Evolutionary conservation across 192 early-diverging fungal genomes (phyloP).

Genomic region (Backusella mclennaniae): DNA sequence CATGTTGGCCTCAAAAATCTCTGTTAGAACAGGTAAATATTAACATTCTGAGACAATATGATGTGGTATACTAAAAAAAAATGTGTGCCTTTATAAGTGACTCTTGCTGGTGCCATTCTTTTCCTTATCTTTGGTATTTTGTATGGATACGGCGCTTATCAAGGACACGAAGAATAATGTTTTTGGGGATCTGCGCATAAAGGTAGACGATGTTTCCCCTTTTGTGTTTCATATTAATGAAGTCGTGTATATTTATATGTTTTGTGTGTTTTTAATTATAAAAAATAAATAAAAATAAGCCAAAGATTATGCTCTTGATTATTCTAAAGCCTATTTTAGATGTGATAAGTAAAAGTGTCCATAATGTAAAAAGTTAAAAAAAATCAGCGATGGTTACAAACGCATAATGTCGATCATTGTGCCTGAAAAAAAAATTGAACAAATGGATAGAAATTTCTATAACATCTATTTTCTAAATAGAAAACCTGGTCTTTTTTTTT

Average conservation of each 20-base stretch:
- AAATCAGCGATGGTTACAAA: not conserved
- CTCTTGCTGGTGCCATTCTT: slow-evolving; percentile 78
- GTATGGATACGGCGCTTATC: slow-evolving; percentile 18
- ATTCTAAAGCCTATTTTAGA: not conserved
- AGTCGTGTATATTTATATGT: not conserved
- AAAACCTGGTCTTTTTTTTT: not conserved
- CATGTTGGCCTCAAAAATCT: slow-evolving; percentile 82
- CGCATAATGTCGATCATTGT: slow-evolving; percentile 2
- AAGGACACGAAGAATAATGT: slow-evolving; percentile 9
- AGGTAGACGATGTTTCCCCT: not conserved
- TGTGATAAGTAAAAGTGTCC: not conserved
- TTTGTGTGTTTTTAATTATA: not conserved
- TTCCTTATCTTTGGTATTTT: slow-evolving; percentile 79
- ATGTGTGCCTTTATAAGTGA: slow-evolving; percentile 49
- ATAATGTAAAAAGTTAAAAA: not conserved
- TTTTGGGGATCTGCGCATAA: not conserved
- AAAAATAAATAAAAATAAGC: not conserved
- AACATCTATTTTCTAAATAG: not conserved
- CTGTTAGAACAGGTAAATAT: slow-evolving; percentile 71
- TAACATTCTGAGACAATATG: not conserved
- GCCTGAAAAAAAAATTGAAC: not conserved
- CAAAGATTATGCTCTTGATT: not conserved
- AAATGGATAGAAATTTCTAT: not conserved
- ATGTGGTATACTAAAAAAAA: not conserved
- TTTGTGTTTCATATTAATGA: not conserved